Percentiles rank a stretch among this genome's conserved stretches.
phyloP scores from a whole-genome alignment of 2,329 filamentous ascomycete genomes.

The Paecilomyces sp. region DNA sequence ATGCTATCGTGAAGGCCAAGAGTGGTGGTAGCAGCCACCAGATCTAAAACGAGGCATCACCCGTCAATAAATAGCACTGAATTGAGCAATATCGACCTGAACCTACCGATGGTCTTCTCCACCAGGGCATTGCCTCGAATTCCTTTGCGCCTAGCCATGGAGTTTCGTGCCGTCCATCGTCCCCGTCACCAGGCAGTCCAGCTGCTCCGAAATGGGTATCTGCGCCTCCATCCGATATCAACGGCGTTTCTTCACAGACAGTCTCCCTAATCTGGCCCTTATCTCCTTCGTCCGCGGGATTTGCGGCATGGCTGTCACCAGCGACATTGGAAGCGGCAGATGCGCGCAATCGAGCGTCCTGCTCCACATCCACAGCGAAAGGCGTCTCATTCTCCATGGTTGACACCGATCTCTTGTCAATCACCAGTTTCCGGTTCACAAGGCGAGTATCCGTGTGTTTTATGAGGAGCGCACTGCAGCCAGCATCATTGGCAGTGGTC shows the following conservation, averaged over 20 bases:
- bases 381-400: conserved; percentile 28
- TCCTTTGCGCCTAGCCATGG: conserved; percentile 19
- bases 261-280: conserved; percentile 13
- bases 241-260: conserved; percentile 18
- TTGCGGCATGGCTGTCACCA: not conserved
- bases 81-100: not conserved
- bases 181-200: not conserved
- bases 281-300: conserved; percentile 2
- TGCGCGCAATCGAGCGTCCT: conserved; percentile 19
- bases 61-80: not conserved
- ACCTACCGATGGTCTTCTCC: conserved; percentile 45
- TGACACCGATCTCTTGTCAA: not conserved
- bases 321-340: conserved; percentile 6
- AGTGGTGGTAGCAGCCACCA: conserved; percentile 80
- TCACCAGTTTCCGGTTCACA: not conserved
- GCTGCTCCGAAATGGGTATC: conserved; percentile 1
- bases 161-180: conserved; percentile 5
- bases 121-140: conserved; percentile 38
- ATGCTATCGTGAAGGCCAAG: conserved; percentile 73
- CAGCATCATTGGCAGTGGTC: not conserved
- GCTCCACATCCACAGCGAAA: conserved; percentile 23
- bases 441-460: not conserved
- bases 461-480: not conserved
- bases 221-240: conserved; percentile 11
- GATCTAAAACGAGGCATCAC: conserved; percentile 44